Percentiles rank a stretch among this genome's conserved stretches.
phyloP scores from a whole-genome alignment of 2,329 filamentous ascomycete genomes.

The Orbilia javanica region DNA sequence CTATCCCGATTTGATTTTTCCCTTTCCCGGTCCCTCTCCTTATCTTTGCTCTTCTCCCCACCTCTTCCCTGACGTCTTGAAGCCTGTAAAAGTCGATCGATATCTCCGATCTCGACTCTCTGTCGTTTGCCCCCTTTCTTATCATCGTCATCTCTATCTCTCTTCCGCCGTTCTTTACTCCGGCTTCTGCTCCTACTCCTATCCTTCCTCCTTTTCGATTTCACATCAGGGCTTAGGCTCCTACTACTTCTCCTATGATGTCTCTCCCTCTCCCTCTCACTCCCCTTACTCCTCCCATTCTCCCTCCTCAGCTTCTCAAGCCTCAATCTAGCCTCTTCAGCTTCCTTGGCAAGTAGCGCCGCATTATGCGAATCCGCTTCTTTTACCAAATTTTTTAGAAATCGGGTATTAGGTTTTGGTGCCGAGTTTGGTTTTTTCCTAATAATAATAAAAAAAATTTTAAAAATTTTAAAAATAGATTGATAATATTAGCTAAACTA shows the following conservation, averaged over 20 bases:
- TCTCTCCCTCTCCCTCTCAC: constrained; percentile 64
- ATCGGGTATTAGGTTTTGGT: constrained; percentile 91
- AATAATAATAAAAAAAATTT: too few species aligned
- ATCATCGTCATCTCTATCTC: constrained; percentile 31
- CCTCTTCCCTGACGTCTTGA: constrained; percentile 44
- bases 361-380: constrained; percentile 91
- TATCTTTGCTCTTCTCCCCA: constrained; percentile 30
- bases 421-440: constrained; percentile 68
- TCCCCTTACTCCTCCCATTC: constrained; percentile 65
- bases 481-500: background rate
- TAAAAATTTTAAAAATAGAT: constrained; percentile 3
- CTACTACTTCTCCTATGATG: constrained; percentile 59
- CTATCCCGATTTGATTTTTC: constrained; percentile 23
- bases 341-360: constrained; percentile 84
- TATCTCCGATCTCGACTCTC: constrained; percentile 48
- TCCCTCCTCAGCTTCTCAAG: constrained; percentile 73
- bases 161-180: constrained; percentile 17
- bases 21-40: constrained; percentile 11
- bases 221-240: constrained; percentile 41
- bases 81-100: constrained; percentile 49
- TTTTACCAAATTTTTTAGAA: constrained; percentile 87
- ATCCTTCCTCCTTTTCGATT: constrained; percentile 34
- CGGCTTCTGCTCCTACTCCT: constrained; percentile 33
- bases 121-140: constrained; percentile 39
- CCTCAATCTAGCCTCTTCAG: constrained; percentile 79